Conservation (phyloP, 257 asterid species). For the Parsonsia alboflavescens region DNA sequence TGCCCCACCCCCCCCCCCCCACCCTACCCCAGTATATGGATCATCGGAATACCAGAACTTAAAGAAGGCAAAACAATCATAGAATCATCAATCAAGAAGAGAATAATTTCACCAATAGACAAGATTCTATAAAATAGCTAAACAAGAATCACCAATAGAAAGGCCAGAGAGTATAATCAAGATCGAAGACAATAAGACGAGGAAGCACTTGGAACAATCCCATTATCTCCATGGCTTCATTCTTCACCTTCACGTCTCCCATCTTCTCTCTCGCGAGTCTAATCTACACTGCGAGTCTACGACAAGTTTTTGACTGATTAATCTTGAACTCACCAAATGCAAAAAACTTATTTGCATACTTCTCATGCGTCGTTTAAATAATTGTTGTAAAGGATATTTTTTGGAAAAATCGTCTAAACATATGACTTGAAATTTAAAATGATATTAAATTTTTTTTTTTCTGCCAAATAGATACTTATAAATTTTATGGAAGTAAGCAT, state of each 20-base stretch:
- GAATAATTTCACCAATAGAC: not conserved
- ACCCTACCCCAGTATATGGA: no score
- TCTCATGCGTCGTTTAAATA: no score
- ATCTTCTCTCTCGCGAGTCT: conserved; percentile 24
- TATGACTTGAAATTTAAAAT: no score
- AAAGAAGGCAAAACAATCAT: not conserved
- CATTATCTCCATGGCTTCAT: conserved; percentile 79
- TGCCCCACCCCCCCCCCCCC: no score
- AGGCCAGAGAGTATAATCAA: conserved; percentile 75
- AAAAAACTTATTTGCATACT: no score
- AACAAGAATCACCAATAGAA: conserved; percentile 43
- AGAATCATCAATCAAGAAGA: not conserved
- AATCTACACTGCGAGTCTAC: not conserved
- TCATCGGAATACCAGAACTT: not conserved
- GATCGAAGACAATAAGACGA: conserved; percentile 91
- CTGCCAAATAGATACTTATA: no score
- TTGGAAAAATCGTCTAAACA: no score
- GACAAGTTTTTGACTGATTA: no score
- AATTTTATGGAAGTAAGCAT: no score
- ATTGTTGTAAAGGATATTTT: no score
- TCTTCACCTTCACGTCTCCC: conserved; percentile 84
- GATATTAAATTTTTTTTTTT: no score
- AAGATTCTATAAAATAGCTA: not conserved
- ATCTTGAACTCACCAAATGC: no score
- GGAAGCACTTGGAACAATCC: conserved; percentile 68